phyloP scores from a whole-genome alignment of 2,329 filamentous ascomycete genomes.

The Amesomyces nigricolor region DNA sequence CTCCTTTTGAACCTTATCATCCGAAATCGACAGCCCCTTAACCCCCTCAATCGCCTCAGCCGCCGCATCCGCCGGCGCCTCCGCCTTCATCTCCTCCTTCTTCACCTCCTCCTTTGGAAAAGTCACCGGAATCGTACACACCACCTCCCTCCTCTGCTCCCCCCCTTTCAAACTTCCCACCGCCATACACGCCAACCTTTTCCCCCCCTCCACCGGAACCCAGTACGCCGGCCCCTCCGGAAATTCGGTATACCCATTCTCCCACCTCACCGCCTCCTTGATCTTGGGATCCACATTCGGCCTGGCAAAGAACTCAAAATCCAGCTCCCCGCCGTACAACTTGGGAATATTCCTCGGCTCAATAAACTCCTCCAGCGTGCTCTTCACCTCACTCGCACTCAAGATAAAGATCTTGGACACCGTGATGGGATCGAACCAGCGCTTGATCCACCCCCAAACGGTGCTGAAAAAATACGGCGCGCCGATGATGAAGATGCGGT shows the following conservation, averaged over 20 bases:
- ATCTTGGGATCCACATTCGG: constrained; percentile 64
- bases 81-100: constrained; percentile 11
- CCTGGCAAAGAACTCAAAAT: constrained; percentile 73
- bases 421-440: constrained; percentile 91
- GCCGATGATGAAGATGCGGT: constrained; percentile 81
- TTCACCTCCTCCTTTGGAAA: constrained; percentile 20
- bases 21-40: constrained; percentile 23
- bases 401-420: constrained; percentile 96
- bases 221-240: constrained; percentile 54
- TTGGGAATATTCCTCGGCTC: constrained; percentile 78
- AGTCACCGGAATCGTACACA: constrained; percentile 43
- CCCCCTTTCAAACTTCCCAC: constrained; percentile 43
- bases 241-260: constrained; percentile 47
- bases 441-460: constrained; percentile 91
- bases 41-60: constrained; percentile 22
- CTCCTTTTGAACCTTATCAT: constrained; percentile 13
- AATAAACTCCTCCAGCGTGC: constrained; percentile 76
- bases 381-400: constrained; percentile 62
- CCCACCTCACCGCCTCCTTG: constrained; percentile 46
- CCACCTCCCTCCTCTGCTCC: constrained; percentile 40
- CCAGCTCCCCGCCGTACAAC: constrained; percentile 80
- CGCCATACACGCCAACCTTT: constrained; percentile 47
- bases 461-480: constrained; percentile 88
- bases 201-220: constrained; percentile 44
- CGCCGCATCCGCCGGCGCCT: not conserved